Conservation (phyloP, 2,329 filamentous ascomycete genomes). For the Neofusicoccum umdonicola region DNA sequence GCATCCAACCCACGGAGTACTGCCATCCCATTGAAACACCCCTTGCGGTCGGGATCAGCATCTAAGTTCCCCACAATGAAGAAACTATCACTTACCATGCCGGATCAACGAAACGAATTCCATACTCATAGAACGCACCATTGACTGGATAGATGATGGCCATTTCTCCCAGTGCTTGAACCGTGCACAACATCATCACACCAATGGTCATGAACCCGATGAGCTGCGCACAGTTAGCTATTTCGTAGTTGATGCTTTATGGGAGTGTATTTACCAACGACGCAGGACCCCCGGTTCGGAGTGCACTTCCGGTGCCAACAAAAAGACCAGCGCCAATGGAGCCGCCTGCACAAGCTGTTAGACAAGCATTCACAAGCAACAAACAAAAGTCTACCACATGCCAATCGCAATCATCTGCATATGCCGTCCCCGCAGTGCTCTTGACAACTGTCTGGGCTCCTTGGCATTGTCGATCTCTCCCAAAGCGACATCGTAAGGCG, state of each 20-base stretch:
- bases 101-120: slow-evolving; percentile 89
- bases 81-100: slow-evolving; percentile 60
- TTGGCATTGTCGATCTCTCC: too few species aligned
- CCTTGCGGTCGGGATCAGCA: slow-evolving; percentile 22
- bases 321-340: slow-evolving; percentile 71
- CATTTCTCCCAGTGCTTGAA: slow-evolving; percentile 88
- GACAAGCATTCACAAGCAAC: not conserved
- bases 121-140: slow-evolving; percentile 88
- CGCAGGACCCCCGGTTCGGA: slow-evolving; percentile 38
- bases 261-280: slow-evolving; percentile 20
- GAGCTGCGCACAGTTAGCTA: slow-evolving; percentile 47
- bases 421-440: slow-evolving; percentile 55
- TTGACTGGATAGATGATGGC: slow-evolving; percentile 87
- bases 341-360: slow-evolving; percentile 41
- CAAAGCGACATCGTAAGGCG: too few species aligned
- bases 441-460: too few species aligned
- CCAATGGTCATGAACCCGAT: slow-evolving; percentile 48
- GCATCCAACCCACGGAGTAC: slow-evolving; percentile 84
- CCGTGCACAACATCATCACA: slow-evolving; percentile 85
- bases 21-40: slow-evolving; percentile 96
- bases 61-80: slow-evolving; percentile 33
- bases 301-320: slow-evolving; percentile 63
- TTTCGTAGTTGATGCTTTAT: not conserved
- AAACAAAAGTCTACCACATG: not conserved
- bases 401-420: slow-evolving; percentile 61